Evolutionary conservation across 306 rosid genomes (phyloP), one percentile per base, ranked within the genome.

Genomic region (Calophaca sinica): DNA sequence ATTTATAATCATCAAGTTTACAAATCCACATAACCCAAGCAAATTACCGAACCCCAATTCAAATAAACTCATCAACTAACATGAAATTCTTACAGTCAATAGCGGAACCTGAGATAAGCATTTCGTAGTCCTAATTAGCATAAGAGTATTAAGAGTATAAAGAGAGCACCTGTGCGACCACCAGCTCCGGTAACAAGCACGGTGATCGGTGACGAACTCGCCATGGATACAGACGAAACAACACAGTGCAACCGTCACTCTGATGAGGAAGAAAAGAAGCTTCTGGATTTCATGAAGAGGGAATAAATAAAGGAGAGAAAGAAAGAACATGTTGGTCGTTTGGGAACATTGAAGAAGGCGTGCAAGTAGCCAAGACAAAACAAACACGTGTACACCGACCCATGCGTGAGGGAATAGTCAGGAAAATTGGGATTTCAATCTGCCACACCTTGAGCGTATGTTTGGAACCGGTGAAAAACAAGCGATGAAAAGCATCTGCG

Each of bases 121-220:
- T 38, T 38, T 38, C 42, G 42, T 5, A 1, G 42, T 5, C 1
- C 26, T 0, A 20, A 20, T 20, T 20, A 20, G 26, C 4, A 6
- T 1, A 14, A 39, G 4, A 14, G 75, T 20, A 20, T 5, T 5
- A 12, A 69, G 35, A 48, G 68, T 28, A 13, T 35, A 67, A 39
- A 51, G 73, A 42, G 74, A 29, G 52, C 31, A 94, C 97, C 97
- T 44, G 98, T 90, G 83, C 97, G 86, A 44, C 98, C 98, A 73
- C 91, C 96, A 46, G 98, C 97, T 72, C 98, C 98, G 3, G 98
- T 89, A 64, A 94, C 96, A 41, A 94, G 98, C 32, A 94, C 96
- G 4, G 91, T 88, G 58, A 35, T 73, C n/a, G 28, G 69, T 4
- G 69, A 26, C 26, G 69, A 41, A 39, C n/a, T 49, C 42, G 97